Evolutionary conservation across 129 eudicot genomes (phyloP), one percentile per base, ranked within the genome.

Genomic region (Heracleum sosnowskyi): DNA sequence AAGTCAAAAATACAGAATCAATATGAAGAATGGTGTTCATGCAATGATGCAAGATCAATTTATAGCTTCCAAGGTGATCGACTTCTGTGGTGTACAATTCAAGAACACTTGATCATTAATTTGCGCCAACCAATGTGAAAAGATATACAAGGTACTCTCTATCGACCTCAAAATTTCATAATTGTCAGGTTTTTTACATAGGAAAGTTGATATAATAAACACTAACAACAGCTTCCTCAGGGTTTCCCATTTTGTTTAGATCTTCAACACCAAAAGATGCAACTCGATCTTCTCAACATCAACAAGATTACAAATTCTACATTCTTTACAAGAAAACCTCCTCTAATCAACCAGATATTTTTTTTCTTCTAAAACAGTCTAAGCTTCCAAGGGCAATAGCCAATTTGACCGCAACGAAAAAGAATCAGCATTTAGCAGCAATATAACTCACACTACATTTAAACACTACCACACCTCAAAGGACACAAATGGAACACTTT

Each of bases 241-340:
- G 47, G 46, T 76, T 62, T 31, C 57, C 66, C 78, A 16, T 5
- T 15, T 55, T 13, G 71, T 28, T 12, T 12, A 35, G 2, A 13
- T 76, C 40, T 51, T 76, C 79, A 76, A 60, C 33, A 60, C 68
- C 40, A 39, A 77, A 12, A 53, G 41, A 26, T n/a, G 70, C 79
- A 76, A 11, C 10, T n/a, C 80, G 7, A 77, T 26, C 47, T 40
- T 77, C 80, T 77, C 49, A 62, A 62, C n/a, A 11, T 17, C 41
- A 74, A n/a, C 26, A 40, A 57, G 1, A 53, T 37, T 17, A 36
- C 36, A 57, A 20, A 57, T 7, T 42, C 44, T 78, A 78, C 44
- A 78, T 42, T 28, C 75, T 63, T 63, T 69, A 64, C 63, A 45
- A 22, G 15, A 76, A 24, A 76, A 55, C 13, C 49, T 34, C 29